Evolutionary conservation across 225 moss, liverwort and hornwort species (phyloP).

Genomic region (Straminergon stramineum): DNA sequence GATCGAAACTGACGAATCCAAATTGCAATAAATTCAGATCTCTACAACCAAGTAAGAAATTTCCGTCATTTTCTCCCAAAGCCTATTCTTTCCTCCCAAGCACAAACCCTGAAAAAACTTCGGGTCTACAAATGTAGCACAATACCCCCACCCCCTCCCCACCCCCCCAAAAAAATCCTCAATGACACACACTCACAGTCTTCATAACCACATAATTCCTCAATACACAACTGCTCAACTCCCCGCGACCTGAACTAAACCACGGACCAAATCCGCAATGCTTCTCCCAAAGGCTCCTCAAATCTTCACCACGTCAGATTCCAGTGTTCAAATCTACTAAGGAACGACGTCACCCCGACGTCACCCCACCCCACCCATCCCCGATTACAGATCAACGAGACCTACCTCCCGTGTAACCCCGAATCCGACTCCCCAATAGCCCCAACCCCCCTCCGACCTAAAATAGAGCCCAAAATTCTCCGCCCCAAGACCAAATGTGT

Average conservation of each 20-base stretch:
- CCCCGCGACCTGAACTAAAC: not conserved
- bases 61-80: not conserved
- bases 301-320: not conserved
- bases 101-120: not conserved
- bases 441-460: not conserved
- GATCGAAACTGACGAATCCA: not conserved
- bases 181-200: not conserved
- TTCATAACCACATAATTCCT: not conserved
- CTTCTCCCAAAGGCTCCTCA: not conserved
- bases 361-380: too few relatives aligned
- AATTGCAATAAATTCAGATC: not conserved
- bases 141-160: not conserved
- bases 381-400: not conserved
- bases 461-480: not conserved
- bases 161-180: not conserved
- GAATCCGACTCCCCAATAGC: not conserved
- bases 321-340: not conserved
- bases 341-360: not conserved
- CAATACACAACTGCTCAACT: not conserved
- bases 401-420: not conserved
- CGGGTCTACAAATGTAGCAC: not conserved
- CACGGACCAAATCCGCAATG: not conserved
- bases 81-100: too few relatives aligned
- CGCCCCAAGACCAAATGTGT: not conserved
- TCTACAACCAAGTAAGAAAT: not conserved